Evolutionary conservation across 352 stramenopile species (phyloP), one percentile per base, ranked within the genome.

Genomic region (Globisporangium solare): DNA sequence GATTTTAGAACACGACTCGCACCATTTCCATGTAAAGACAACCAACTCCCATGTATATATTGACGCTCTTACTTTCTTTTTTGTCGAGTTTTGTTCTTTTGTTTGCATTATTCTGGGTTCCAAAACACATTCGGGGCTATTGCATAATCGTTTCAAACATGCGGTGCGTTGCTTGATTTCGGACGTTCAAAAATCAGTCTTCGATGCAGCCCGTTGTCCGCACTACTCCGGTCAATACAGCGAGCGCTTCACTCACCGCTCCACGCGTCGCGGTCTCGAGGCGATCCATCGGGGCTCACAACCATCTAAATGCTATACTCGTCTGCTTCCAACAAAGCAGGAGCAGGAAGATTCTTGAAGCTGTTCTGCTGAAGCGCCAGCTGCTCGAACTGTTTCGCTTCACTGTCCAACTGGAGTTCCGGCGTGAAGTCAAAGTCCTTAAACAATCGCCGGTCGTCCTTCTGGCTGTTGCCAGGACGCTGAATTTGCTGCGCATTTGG

Each of bases 381-480:
- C 60, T 92, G 83, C 66, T 94, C 83, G 60, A 90, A 94, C 67
- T 92, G 76, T 63, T 91, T 90, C 8, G 83, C 83, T 52, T 94
- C 83, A 40, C 74, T 81, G 63, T 94, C 83, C 41, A 94, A 54
- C 47, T 80, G 71, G n/a, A 92, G 61, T 52, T 94, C 83, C 8
- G 83, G 83, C 55, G 82, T 89, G 47, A 94, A 94, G 62, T 94
- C 83, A 27, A 94, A 94, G 67, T 92, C 83, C 64, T 92, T 76
- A 57, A 94, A 94, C 47, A 94, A 64, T 47, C 80, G 80, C 56
- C 76, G 76, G 52, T 94, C 83, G 54, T 89, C 74, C 53, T 87
- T 84, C 56, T 82, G 71, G 46, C 74, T 74, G 31, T 52, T 54
- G 20, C 70, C 73, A 8, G 70, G 68, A 37, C 83, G 83, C 63